phyloP scores from a whole-genome alignment of 1,284 basidiomycete genomes.

The Malassezia pachydermatis region DNA sequence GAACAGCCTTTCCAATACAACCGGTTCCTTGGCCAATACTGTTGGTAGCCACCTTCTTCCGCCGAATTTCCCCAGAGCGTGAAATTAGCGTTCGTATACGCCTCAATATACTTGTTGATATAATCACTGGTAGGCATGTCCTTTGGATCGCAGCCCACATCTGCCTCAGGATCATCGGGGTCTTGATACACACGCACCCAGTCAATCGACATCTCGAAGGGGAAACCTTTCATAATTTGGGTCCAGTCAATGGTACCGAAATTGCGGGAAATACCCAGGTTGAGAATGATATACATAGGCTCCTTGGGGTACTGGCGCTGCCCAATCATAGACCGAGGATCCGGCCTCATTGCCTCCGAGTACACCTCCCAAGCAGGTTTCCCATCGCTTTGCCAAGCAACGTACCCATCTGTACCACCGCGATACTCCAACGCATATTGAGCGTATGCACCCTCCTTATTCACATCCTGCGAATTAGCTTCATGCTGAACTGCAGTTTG shows the following conservation, averaged over 20 bases:
- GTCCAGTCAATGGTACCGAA: slow-evolving; percentile 9
- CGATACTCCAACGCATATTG: slow-evolving; percentile 12
- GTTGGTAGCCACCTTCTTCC: slow-evolving; percentile 12
- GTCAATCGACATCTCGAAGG: slow-evolving; percentile 33
- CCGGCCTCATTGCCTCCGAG: slow-evolving; percentile 60
- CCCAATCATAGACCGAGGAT: slow-evolving; percentile 59
- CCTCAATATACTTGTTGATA: slow-evolving; percentile 39
- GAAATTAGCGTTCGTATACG: slow-evolving; percentile 42
- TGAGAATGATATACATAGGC: slow-evolving; percentile 36
- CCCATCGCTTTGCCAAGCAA: slow-evolving; percentile 30
- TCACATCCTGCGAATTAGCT: not conserved
- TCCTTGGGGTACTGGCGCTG: slow-evolving; percentile 62
- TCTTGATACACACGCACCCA: slow-evolving; percentile 52
- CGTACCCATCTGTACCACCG: slow-evolving; percentile 9
- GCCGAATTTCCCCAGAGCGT: slow-evolving; percentile 20
- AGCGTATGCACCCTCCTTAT: not conserved
- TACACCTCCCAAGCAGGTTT: slow-evolving; percentile 52
- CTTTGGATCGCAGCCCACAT: slow-evolving; percentile 38
- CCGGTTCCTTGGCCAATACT: slow-evolving; percentile 20
- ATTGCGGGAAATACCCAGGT: slow-evolving; percentile 28
- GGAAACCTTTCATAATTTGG: not conserved
- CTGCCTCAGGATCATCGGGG: slow-evolving; percentile 42
- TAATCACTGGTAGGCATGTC: slow-evolving; percentile 44
- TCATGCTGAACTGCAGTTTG: slow-evolving; percentile 12
- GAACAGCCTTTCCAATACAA: slow-evolving; percentile 13